Conservation (phyloP, 768 basidiomycete genomes). For the Amanita pallidorosea region DNA sequence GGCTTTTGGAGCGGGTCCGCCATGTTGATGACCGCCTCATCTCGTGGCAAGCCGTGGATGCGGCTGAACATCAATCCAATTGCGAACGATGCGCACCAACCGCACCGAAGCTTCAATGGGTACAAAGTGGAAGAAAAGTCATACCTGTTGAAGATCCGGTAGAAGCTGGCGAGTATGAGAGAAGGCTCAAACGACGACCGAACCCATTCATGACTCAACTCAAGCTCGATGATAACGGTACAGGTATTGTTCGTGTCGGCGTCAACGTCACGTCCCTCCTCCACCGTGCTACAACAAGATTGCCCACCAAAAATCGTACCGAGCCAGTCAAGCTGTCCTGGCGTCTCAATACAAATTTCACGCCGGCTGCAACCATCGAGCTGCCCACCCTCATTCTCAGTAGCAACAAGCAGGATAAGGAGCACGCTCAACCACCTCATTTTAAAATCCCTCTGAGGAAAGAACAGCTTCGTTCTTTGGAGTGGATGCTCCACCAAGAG, state of each 20-base stretch:
- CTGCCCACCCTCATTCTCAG: conserved; percentile 57
- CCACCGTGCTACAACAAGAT: conserved; percentile 75
- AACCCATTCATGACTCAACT: conserved; percentile 82
- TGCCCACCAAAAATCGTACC: conserved; percentile 48
- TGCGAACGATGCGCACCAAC: conserved; percentile 81
- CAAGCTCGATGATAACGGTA: conserved; percentile 46
- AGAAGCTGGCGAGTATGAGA: conserved; percentile 85
- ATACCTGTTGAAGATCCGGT: conserved; percentile 73
- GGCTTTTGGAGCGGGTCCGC: conserved; percentile 79
- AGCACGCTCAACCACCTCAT: conserved; percentile 67
- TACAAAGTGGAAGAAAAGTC: conserved; percentile 46
- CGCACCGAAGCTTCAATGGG: conserved; percentile 71
- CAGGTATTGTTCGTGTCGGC: conserved; percentile 72
- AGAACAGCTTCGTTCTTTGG: conserved; percentile 84
- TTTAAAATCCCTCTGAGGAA: conserved; percentile 67
- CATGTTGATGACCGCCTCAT: conserved; percentile 56
- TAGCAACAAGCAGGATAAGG: conserved; percentile 66
- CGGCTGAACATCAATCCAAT: conserved; percentile 32
- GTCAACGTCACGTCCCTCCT: conserved; percentile 81
- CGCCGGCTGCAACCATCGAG: conserved; percentile 46
- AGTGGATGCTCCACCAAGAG: conserved; percentile 90
- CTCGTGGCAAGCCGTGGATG: conserved; percentile 53
- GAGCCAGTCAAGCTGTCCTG: conserved; percentile 53
- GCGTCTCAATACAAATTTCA: conserved; percentile 74
- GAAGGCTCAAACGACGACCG: conserved; percentile 78